Evolutionary conservation across 257 asterid species (phyloP), one percentile per base, ranked within the genome.

Genomic region (Solanum etuberosum): DNA sequence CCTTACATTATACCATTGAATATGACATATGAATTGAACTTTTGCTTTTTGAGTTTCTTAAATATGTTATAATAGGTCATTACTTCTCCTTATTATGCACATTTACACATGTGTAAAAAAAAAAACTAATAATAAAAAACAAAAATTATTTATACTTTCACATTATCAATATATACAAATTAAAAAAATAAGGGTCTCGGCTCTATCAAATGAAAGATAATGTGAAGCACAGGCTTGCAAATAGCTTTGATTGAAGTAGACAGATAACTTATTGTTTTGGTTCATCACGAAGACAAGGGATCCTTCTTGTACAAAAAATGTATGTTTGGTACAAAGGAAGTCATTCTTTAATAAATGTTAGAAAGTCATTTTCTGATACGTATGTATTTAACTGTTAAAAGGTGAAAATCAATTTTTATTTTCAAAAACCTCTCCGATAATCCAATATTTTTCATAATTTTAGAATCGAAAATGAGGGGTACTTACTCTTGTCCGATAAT

Each of bases 241-340:
- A 38, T 90, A 91, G 94, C 91, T 87, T 88, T 76, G 72, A 59
- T 91, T 91, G 96, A 94, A 91, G 48, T 89, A 14, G 96, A 93
- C 95, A 88, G 34, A 89, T 91, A 87, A 93, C 98, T 35, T 88
- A 89, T 82, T 91, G 86, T 87, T 88, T 90, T 88, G 90, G 84
- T 88, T 81, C 87, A 88, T 74, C 72, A 46, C 32, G 6, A 54
- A 37, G 86, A 46, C 86, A 38, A 87, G n/a, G 90, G 91, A 73
- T 67, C 94, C 90, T 18, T 18, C 34, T 84, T 23, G 42, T 9
- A 70, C 42, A 5, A 68, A 68, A 31, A 57, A 1, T 35, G n/a
- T 10, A 10, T 70, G 77, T 70, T 70, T 32, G 42, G 13, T 70
- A 70, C 5, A 7, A 8, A 8, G n/a, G 3, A 31, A 70, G 77